Conservation (phyloP, 192 early-diverging fungal genomes). For the Pecoramyces ruminantium region DNA sequence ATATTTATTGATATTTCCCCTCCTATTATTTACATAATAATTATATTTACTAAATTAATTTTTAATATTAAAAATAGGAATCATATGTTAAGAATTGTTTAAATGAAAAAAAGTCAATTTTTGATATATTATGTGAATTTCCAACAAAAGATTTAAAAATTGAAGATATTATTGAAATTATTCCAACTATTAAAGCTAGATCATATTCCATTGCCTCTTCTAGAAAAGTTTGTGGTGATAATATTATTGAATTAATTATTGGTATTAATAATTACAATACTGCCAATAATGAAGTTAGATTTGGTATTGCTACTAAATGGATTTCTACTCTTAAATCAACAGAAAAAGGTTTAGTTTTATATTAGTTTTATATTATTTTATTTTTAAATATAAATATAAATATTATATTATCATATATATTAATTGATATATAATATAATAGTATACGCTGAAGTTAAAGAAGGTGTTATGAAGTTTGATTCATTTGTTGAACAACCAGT, state of each 20-base stretch:
- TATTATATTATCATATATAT: too few relatives aligned
- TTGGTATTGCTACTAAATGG: not conserved
- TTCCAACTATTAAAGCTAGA: conserved; percentile 83
- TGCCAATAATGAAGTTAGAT: not conserved
- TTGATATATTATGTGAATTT: conserved; percentile 71
- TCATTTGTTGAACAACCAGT: not conserved
- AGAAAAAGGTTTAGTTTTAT: not conserved
- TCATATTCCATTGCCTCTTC: conserved; percentile 97
- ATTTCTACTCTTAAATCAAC: not conserved
- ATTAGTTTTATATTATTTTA: too few relatives aligned
- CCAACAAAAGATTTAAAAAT: conserved; percentile 58
- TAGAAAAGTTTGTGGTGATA: conserved; percentile 19
- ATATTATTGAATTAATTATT: not conserved
- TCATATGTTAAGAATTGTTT: not conserved
- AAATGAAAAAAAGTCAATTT: not conserved
- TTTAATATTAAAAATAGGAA: not conserved
- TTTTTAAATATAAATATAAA: too few relatives aligned
- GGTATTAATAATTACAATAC: not conserved
- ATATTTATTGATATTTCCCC: not conserved
- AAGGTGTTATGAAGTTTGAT: not conserved
- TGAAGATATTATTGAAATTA: conserved; percentile 47
- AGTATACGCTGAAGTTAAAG: not conserved
- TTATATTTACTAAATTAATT: too few relatives aligned
- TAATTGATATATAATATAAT: not conserved
- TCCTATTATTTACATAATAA: not conserved